Conservation (phyloP, 495 filamentous ascomycete species). For the Hypoxylon fuscum region DNA sequence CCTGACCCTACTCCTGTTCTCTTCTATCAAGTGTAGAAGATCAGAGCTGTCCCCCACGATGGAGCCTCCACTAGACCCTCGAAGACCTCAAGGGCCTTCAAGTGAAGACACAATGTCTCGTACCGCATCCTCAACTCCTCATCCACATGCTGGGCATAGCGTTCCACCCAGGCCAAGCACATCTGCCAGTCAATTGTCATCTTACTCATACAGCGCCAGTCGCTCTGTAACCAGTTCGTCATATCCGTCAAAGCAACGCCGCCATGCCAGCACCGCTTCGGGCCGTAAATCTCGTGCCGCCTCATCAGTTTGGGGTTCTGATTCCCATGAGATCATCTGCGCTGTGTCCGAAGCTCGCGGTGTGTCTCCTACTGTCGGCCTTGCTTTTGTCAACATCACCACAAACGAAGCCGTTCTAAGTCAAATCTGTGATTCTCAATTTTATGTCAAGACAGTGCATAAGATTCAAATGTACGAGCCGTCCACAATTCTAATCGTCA, state of each 20-base stretch:
- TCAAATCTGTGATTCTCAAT: slow-evolving; percentile 90
- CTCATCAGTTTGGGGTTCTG: slow-evolving; percentile 65
- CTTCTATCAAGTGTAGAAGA: background rate
- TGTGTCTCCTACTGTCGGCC: slow-evolving; percentile 83
- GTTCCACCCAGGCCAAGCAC: slow-evolving; percentile 25
- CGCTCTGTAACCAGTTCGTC: slow-evolving; percentile 37
- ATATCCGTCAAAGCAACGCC: slow-evolving; percentile 25
- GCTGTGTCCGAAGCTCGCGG: slow-evolving; percentile 91
- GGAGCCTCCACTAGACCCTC: background rate
- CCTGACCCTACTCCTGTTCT: background rate
- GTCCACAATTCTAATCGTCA: slow-evolving; percentile 76
- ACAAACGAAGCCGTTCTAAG: slow-evolving; percentile 84
- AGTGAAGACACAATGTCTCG: slow-evolving; percentile 17
- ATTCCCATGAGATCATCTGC: slow-evolving; percentile 80
- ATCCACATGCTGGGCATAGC: slow-evolving; percentile 12
- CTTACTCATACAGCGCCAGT: slow-evolving; percentile 30
- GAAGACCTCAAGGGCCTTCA: slow-evolving; percentile 9
- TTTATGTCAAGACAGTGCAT: slow-evolving; percentile 82
- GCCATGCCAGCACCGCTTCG: slow-evolving; percentile 38
- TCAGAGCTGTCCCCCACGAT: background rate
- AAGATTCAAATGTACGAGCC: slow-evolving; percentile 84
- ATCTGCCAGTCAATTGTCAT: slow-evolving; percentile 26
- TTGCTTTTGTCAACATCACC: slow-evolving; percentile 87
- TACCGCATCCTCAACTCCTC: slow-evolving; percentile 31
- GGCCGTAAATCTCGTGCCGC: slow-evolving; percentile 73